Base-by-base conservation (phyloP, 345 rosid species). In the Tarenaya hassleriana region DNA sequence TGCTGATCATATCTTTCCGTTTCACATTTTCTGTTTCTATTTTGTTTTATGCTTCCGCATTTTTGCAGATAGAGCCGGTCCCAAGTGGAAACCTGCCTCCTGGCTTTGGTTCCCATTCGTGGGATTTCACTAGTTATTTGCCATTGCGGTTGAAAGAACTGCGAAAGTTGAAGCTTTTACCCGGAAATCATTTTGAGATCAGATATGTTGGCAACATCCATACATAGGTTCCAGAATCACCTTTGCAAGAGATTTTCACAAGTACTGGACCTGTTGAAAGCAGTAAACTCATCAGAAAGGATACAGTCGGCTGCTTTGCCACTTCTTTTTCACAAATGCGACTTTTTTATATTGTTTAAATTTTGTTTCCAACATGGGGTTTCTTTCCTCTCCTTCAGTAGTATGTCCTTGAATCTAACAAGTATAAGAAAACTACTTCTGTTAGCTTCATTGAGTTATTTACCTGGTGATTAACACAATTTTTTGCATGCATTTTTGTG, bases 71-170 rank as follows among this genome's bases (percentile, higher is more conserved):
- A 71, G 94, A 87, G 82, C 94, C 90, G 32, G 81, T 83, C 51
- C 87, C 94, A 65, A 84, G 94, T 75, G 96, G 96, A 73, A 87
- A 87, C 73, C 80, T 84, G 75, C 96, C 96, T 77, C 94, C 94
- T 65, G 96, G 96, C 75, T 84, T 87, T 84, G 73, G 73, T 66
- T 57, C 67, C 64, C 18, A 10, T 18, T 46, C 59, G 50, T 29
- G 24, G 34, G 19, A 0, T 39, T 20, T 3, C 12, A 6, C 39
- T 42, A n/a, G 16, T n/a, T n/a, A 21, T 47, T 16, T 52, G 55
- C 16, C 50, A 17, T 55, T 37, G 60, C 29, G 41, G 8, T 41
- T 50, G 41, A 21, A 41, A 7, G 41, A 55, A 48, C 21, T 39
- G 68, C 56, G 70, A 35, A 68, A 59, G 57, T 53, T 56, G 67